Percentiles rank a stretch among this genome's conserved stretches.
Conservation (phyloP, 805 yeast genomes). For the Candida peoriensis region DNA sequence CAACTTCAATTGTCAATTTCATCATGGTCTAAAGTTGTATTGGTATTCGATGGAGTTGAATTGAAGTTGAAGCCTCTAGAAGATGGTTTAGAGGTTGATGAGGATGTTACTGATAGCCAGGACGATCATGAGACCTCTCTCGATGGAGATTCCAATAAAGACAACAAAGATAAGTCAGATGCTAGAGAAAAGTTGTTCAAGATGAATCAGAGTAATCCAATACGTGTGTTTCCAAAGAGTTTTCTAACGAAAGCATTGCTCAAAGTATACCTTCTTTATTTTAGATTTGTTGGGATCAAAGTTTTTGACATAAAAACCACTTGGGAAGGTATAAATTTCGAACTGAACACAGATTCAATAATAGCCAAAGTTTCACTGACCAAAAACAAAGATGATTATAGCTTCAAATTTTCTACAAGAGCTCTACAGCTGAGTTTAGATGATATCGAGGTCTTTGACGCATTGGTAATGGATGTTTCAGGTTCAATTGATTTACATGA, state of each 20-base stretch:
- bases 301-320: slow-evolving; percentile 10
- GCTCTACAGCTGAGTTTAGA: slow-evolving; percentile 16
- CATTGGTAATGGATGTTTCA: slow-evolving; percentile 13
- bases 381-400: slow-evolving; percentile 2
- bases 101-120: too few relatives aligned
- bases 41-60: slow-evolving; percentile 18
- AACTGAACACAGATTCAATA: slow-evolving; percentile 10
- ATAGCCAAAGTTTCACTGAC: slow-evolving; percentile 14
- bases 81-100: not conserved
- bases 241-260: slow-evolving; percentile 3
- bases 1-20: slow-evolving; percentile 13
- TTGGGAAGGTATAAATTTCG: slow-evolving; percentile 10
- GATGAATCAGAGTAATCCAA: slow-evolving; percentile 12
- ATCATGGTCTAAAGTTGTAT: slow-evolving; percentile 11
- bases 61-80: slow-evolving; percentile 4
- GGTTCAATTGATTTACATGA: slow-evolving; percentile 15
- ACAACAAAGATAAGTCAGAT: too few relatives aligned
- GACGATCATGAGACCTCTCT: too few relatives aligned
- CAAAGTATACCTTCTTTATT: slow-evolving; percentile 17
- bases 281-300: slow-evolving; percentile 21
- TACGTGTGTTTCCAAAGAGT: slow-evolving; percentile 14
- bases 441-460: slow-evolving; percentile 16
- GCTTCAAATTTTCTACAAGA: slow-evolving; percentile 11
- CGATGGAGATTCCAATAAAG: too few relatives aligned
- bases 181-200: slow-evolving; percentile 9